Evolutionary conservation across 352 stramenopile species (phyloP), one percentile per base, ranked within the genome.

Genomic region (Pythium brachiatum): DNA sequence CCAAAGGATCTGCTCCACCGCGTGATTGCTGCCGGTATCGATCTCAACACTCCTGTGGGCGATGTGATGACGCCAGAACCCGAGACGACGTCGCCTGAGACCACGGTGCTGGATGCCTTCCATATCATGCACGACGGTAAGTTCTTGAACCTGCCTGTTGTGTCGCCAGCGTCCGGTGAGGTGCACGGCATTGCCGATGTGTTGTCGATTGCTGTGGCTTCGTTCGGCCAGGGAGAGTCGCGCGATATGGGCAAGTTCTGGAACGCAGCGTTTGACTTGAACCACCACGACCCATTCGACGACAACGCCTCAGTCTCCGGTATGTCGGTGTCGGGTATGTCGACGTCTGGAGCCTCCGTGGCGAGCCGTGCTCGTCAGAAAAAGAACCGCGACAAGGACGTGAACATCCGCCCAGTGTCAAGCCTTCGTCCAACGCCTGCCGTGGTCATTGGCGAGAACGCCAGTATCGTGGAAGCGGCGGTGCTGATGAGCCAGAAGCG

Each of bases 101-200:
- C 96, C 7, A 97, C 94, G 0, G 89, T 99, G 12, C 67, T 99
- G 12, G 97, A 99, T 62, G 97, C 96, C 0, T 92, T 99, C 66
- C 96, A 99, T 72, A 98, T 98, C 51, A 99, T 99, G 96, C 96
- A 98, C 60, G 96, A 99, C 53, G 95, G 98, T 25, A 96, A 95
- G 46, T 99, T 99, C 69, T 74, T 99, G 23, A 98, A 98, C 56
- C 66, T 99, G 31, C 97, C 97, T 6, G 96, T 99, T 3, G 95
- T 98, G 68, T 81, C 80, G 41, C 69, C 70, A 8, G 64, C 79
- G 7, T 86, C 81, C 7, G 79, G 82, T 5, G 79, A 92, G 51
- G 88, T 96, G 55, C 65, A 90, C 41, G 88, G 88, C 12, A 76
- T 95, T 13, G 85, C 86, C 7, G 86, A 96, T 64, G 86, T 95